A percentile compares a stretch with the other conserved stretches of the same genome.
phyloP scores from a whole-genome alignment of 2,329 filamentous ascomycete species.

The Diplodia mutila region DNA sequence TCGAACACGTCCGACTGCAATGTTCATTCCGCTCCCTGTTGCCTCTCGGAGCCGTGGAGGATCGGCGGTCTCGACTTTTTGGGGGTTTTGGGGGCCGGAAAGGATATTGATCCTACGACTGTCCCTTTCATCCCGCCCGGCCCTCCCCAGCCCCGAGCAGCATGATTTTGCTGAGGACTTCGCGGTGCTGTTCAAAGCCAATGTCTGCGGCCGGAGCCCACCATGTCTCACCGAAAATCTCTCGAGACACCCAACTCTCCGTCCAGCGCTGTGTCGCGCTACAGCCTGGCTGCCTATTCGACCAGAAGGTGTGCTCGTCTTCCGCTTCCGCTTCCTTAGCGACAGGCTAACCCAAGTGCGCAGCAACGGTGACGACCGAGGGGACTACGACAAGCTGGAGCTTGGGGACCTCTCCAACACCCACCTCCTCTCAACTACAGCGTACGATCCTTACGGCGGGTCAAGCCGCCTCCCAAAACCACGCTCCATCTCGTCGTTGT shows the following conservation, averaged over 20 bases:
- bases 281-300: not conserved
- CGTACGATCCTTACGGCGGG: constrained; percentile 8
- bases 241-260: not conserved
- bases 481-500: not conserved
- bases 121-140: not conserved
- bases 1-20: no score
- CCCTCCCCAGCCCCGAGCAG: not conserved
- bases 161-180: not conserved
- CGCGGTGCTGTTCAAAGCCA: no score
- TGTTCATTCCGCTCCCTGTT: no score
- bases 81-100: constrained; percentile 4
- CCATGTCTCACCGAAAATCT: not conserved
- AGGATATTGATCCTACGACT: constrained; percentile 8
- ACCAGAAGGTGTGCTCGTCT: constrained; percentile 1
- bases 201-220: not conserved
- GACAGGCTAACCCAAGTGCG: not conserved
- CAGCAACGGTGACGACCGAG: not conserved
- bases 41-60: no score
- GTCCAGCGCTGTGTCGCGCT: not conserved
- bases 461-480: not conserved
- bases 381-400: constrained; percentile 9
- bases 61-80: not conserved
- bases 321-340: not conserved
- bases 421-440: not conserved
- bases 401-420: constrained; percentile 17